These are phyloP conservation scores for Penicillium sp. DNA, from an alignment of 2,329 filamentous ascomycete species.

Conservation along the genomic window DNA sequence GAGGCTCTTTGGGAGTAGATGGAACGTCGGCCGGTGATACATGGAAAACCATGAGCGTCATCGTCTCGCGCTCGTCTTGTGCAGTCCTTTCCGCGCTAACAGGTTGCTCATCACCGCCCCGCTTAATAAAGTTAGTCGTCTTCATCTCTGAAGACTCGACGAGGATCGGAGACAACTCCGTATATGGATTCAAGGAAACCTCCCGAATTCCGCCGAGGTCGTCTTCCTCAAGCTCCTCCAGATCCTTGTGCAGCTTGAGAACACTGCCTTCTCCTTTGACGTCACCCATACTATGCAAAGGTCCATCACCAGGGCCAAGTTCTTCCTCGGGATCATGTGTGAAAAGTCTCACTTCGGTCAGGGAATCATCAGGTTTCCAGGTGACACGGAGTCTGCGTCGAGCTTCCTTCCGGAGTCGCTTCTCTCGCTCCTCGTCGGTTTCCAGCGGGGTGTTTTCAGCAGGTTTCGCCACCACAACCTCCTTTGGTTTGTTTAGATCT, in stretches of 20 bases:
- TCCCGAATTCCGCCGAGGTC: conserved; percentile 48
- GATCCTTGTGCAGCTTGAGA: conserved; percentile 47
- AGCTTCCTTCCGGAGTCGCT: conserved; percentile 55
- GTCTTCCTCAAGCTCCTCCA: conserved; percentile 55
- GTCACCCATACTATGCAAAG: conserved; percentile 54
- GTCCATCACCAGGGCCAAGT: conserved; percentile 52
- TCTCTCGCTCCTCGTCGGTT: conserved; percentile 54
- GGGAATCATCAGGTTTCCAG: conserved; percentile 53
- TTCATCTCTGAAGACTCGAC: conserved; percentile 31
- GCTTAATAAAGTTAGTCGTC: conserved; percentile 35
- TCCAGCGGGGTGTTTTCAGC: conserved; percentile 51
- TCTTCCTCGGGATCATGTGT: conserved; percentile 60
- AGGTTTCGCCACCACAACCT: conserved; percentile 46
- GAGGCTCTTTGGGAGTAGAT: conserved; percentile 43
- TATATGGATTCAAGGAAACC: conserved; percentile 34
- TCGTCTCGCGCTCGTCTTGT: conserved; percentile 44
- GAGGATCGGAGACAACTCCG: conserved; percentile 33
- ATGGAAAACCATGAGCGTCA: conserved; percentile 45
- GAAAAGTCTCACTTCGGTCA: conserved; percentile 55
- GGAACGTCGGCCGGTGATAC: conserved; percentile 43
- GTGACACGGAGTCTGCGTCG: conserved; percentile 55
- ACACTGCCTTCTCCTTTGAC: conserved; percentile 52
- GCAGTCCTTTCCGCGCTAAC: conserved; percentile 38
- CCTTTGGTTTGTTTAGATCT: conserved; percentile 52
- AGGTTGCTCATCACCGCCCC: conserved; percentile 36